Evolutionary conservation across 345 rosid species (phyloP).

Genomic region (Gossypium stocksii): DNA sequence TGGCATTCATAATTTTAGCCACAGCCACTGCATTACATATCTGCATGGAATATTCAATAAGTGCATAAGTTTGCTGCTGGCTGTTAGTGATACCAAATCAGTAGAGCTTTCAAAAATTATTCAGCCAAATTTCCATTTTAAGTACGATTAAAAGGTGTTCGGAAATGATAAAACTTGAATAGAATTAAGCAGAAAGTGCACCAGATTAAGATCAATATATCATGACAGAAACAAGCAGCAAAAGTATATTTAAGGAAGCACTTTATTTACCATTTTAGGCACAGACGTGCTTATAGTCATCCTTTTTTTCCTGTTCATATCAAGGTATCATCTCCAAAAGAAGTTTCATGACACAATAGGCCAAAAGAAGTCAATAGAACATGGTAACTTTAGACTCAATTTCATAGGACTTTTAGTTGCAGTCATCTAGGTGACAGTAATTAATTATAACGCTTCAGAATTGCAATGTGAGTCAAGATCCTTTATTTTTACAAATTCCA

Average conservation of each 20-base stretch:
- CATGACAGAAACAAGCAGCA: neutral
- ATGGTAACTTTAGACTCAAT: too few relatives aligned
- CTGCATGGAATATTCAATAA: constrained; percentile 40
- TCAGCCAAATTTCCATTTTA: neutral
- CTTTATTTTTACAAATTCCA: neutral
- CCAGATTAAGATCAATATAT: neutral
- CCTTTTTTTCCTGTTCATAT: neutral
- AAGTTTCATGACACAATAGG: neutral
- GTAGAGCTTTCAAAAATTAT: neutral
- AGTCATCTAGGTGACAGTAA: too few relatives aligned
- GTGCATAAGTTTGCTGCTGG: constrained; percentile 11
- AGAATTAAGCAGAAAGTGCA: neutral
- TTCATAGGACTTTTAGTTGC: too few relatives aligned
- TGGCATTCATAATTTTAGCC: constrained; percentile 97
- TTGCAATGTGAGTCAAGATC: neutral
- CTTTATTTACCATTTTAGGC: constrained; percentile 4
- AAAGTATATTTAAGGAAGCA: neutral
- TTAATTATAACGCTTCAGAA: neutral
- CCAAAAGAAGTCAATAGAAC: too few relatives aligned
- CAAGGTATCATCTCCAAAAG: neutral
- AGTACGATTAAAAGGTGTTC: neutral
- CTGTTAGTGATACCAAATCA: neutral
- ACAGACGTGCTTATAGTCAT: neutral
- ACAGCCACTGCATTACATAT: constrained; percentile 99
- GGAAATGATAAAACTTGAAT: constrained; percentile 11